Evolutionary conservation across 2,329 filamentous ascomycete genomes (phyloP), one percentile per base, ranked within the genome.

Genomic region (Phyllosticta ampelicida): DNA sequence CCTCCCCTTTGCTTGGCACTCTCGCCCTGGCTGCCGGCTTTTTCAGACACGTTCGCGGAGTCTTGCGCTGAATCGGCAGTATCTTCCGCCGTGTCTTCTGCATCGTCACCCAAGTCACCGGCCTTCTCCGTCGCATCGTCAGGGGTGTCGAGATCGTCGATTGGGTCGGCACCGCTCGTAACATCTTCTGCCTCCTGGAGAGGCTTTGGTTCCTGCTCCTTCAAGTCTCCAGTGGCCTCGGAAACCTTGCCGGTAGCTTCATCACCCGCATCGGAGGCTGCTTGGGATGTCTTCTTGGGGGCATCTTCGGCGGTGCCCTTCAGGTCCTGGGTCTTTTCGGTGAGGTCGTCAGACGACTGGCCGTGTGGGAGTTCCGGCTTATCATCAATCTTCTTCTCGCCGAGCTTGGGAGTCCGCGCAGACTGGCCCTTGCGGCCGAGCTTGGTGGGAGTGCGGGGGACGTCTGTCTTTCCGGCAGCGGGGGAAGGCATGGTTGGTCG

Each of bases 371-470:
- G 63, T 51, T 67, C 62, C 44, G 69, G 70, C 57, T 68, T 64
- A 21, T 73, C 71, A n/a, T 59, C 51, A 51, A 44, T 16, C 50
- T 13, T 53, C 64, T 59, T 51, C 66, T 76, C 74, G 62, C 70
- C 70, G 56, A 76, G 67, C 67, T 76, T 76, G 50, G 72, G 70
- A 20, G 71, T 70, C 60, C 69, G 62, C 62, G 65, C 64, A 51
- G 64, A 63, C 62, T 73, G 71, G 58, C 72, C 67, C 68, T 75
- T 76, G 62, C 75, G 67, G 61, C 74, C 72, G 62, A 79, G 72
- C 71, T 79, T 79, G 52, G 77, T 78, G 44, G 77, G 76, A 61
- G 77, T 79, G 70, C 75, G 76, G 64, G 76, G 77, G 62, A 70
- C 67, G 54, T 72, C 72, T 67, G 73, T 67, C 72, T 77, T 78